Base-by-base conservation (phyloP, 2,329 filamentous ascomycete species). In the Paraphaeosphaeria minitans region DNA sequence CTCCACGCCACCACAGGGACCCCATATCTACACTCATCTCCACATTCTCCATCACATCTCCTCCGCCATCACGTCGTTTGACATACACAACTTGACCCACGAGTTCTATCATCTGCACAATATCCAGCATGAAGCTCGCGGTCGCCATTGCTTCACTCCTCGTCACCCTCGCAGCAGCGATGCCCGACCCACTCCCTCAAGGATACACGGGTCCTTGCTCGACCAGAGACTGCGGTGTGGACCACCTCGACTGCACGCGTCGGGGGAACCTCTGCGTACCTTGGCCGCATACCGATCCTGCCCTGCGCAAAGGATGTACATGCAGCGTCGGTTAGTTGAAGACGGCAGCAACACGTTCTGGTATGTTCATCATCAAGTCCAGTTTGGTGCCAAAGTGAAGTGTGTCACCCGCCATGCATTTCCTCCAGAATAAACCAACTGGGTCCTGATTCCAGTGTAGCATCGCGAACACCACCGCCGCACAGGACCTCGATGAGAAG, bases 181-280 rank as follows among this genome's bases (percentile, higher is more conserved):
- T 62, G 4, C 59, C 63, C 16, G 63, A 66, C 14, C 63, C 61
- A 1, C 14, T 53, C 2, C 63, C 63, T 3, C 63, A 64, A 47
- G 61, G 57, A 35, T 66, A 59, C 31, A 60, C 62, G 1, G 64
- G 64, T 3, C 62, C 64, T 22, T 66, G 64, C 59, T 57, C 60
- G 21, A 48, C 16, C 0, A 56, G 2, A n/a, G 50, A 59, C 52
- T 65, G 62, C 49, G 60, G 60, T 9, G 62, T 53, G 8, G 53
- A 39, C 13, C 37, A 52, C 29, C 24, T 54, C 37, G 56, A 55
- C 24, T 66, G 64, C 37, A 48, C 33, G 12, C 27, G 46, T 22
- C n/a, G 27, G 16, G 60, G 57, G 12, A 45, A 57, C 12, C 39
- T 65, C 13, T 66, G 64, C 39, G 64, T 66, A 14, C 33, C 41